Base-by-base conservation (phyloP, 2,329 filamentous ascomycete species). In the Pseudocercospora pini-densiflorae region DNA sequence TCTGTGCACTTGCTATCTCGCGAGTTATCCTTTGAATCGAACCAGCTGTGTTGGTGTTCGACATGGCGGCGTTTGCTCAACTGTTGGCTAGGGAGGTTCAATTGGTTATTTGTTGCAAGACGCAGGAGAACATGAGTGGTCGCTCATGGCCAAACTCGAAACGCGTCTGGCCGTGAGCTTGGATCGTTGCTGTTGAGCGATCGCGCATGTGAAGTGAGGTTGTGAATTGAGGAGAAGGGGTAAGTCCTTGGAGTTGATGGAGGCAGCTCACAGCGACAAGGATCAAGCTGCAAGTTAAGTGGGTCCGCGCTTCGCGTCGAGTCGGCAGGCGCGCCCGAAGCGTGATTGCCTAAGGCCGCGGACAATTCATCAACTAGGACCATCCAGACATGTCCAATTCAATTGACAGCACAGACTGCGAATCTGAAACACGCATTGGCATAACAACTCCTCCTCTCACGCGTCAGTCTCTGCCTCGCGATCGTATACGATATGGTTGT, bases 1-100 rank as follows among this genome's bases (percentile, higher is more conserved):
- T 90, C 78, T 97, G 92, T 66, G 97, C 89, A 72, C 95, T 91
- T 75, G 89, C 88, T 71, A 97, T 86, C 82, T 97, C 94, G 91
- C 95, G 75, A 9, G 74, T 74, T 61, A 77, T 74, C 23, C 76
- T 72, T 19, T 70, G 66, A 31, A 77, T 76, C 5, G 71, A 66
- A 33, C 75, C 74, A 19, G 70, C 67, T 5, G 74, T 72, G 61
- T 77, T 77, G 40, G 73, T 58, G 40, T 68, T 72, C 29, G 73
- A 66, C 68, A 72, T 72, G 67, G 14, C 68, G 8, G 55, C 29
- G 31, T 43, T 58, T 23, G 55, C 33, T 21, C 29, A 16, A 31
- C 16, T 55, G 53, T 19, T 53, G 47, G 24, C 24, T 23, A 0
- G 53, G 16, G 12, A 12, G 16, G 23, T 33, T 31, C 9, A 33